Base-by-base conservation (phyloP, 2,329 filamentous ascomycete species). In the Trichoderma sp. region DNA sequence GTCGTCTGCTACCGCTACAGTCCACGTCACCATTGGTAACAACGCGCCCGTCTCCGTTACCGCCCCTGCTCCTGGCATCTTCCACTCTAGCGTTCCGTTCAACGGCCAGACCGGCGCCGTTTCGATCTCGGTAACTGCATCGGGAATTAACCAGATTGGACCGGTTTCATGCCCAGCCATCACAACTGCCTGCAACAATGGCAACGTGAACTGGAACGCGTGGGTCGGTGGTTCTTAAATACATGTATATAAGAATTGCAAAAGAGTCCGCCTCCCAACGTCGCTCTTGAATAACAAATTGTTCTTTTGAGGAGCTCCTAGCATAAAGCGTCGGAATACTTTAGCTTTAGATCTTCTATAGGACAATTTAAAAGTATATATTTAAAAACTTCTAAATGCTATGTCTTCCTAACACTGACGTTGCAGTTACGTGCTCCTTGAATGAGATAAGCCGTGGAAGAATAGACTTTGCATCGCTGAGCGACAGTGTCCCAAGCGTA, bases 21-120 rank as follows among this genome's bases (percentile, higher is more conserved):
- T 79, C 6, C 72, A 64, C 1, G 78, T 81, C 7, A 78, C 72
- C 32, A 77, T 81, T n/a, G 79, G 76, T 30, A 76, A 76, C 1
- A 56, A 26, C 51, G 21, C 51, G 24, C 51, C 51, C 8, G 51
- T 56, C 51, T 14, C 51, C 21, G 51, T 56, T 56, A 56, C 51
- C 51, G 51, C 51, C 51, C 12, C n/a, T 56, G 76, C 73, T 0
- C 65, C 76, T 18, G 80, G 80, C 0, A 74, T 81, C 24, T 81
- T 80, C 58, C 77, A 80, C 39, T 79, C 79, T 11, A 79, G 75
- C 36, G 75, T 76, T 12, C 68, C 73, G 0, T 76, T 77, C 28
- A 72, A 76, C 18, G 72, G 76, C 7, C 64, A 74, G 28, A 74
- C 76, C 0, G 79, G 79, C 0, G 72, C 75, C 12, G 76, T 79